Percentiles rank a stretch among this genome's conserved stretches.
Conservation (phyloP, 129 eudicot genomes). For the Artemisia tridentata region DNA sequence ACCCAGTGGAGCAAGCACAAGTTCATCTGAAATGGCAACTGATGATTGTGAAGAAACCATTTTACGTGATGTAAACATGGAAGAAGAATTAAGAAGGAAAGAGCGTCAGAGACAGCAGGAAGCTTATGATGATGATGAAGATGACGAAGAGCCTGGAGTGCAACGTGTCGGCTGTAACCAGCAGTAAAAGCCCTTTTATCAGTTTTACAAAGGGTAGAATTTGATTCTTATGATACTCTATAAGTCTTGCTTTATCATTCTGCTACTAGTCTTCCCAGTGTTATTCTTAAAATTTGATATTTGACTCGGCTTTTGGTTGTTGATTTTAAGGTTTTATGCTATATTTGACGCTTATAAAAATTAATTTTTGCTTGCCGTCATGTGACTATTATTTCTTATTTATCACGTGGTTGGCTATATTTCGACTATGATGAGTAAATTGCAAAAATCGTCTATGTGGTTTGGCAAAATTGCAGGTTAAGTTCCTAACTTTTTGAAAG, state of each 20-base stretch:
- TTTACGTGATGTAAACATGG: slow-evolving; percentile 57
- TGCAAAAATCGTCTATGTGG: no score
- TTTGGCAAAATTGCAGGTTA: no score
- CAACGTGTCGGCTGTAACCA: slow-evolving; percentile 58
- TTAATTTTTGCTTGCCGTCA: slow-evolving; percentile 8
- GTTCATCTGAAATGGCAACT: slow-evolving; percentile 35
- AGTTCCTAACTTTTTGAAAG: no score
- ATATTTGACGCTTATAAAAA: slow-evolving; percentile 10
- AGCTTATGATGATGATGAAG: slow-evolving; percentile 58
- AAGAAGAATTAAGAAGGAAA: slow-evolving; percentile 56
- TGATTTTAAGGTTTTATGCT: slow-evolving; percentile 14
- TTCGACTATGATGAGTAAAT: no score
- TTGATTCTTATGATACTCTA: neutral
- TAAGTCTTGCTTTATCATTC: neutral
- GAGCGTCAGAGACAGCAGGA: slow-evolving; percentile 48
- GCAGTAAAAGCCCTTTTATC: slow-evolving; percentile 37
- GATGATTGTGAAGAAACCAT: slow-evolving; percentile 57
- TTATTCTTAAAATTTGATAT: slow-evolving; percentile 8
- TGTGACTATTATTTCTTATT: neutral
- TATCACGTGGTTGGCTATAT: neutral
- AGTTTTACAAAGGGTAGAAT: slow-evolving; percentile 12
- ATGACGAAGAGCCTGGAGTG: slow-evolving; percentile 45
- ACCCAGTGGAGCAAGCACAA: slow-evolving; percentile 36
- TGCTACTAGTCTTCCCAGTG: neutral
- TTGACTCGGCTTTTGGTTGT: slow-evolving; percentile 11